Evolutionary conservation across 345 rosid species (phyloP).

Genomic region (Tarenaya hassleriana): DNA sequence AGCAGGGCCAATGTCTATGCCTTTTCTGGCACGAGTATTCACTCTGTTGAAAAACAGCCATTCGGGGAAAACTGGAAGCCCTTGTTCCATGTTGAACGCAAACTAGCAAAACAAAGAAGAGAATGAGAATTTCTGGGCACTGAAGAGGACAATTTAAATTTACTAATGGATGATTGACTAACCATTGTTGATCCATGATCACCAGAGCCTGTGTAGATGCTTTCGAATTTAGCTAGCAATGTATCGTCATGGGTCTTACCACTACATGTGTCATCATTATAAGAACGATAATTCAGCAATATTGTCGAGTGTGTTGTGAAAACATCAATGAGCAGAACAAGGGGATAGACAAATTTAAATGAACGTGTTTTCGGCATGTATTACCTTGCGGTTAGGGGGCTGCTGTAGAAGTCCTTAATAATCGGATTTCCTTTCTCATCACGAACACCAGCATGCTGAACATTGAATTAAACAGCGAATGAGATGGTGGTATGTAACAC

Average conservation of each 20-base stretch:
- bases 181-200: constrained; percentile 94
- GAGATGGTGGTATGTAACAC: background rate
- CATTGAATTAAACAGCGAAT: constrained; percentile 10
- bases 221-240: constrained; percentile 74
- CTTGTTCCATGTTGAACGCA: constrained; percentile 86
- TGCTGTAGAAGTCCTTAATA: constrained; percentile 70
- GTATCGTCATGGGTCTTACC: constrained; percentile 73
- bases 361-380: constrained; percentile 7
- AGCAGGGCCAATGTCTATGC: constrained; percentile 71
- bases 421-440: constrained; percentile 77
- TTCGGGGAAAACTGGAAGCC: constrained; percentile 75
- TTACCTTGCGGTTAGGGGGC: constrained; percentile 94
- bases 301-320: constrained; percentile 6
- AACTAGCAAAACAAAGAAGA: constrained; percentile 45
- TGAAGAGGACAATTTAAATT: constrained; percentile 7
- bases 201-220: constrained; percentile 84
- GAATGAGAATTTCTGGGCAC: constrained; percentile 13
- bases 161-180: constrained; percentile 27
- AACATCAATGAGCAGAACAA: constrained; percentile 15
- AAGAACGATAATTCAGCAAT: constrained; percentile 10
- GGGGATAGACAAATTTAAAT: background rate
- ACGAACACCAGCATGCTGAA: constrained; percentile 77
- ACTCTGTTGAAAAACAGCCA: constrained; percentile 89
- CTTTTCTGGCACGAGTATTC: constrained; percentile 76
- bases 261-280: constrained; percentile 44